Percentiles rank a stretch among this genome's conserved stretches.
phyloP scores from a whole-genome alignment of 805 yeast genomes.

The Kurtzmaniella cleridarum region DNA sequence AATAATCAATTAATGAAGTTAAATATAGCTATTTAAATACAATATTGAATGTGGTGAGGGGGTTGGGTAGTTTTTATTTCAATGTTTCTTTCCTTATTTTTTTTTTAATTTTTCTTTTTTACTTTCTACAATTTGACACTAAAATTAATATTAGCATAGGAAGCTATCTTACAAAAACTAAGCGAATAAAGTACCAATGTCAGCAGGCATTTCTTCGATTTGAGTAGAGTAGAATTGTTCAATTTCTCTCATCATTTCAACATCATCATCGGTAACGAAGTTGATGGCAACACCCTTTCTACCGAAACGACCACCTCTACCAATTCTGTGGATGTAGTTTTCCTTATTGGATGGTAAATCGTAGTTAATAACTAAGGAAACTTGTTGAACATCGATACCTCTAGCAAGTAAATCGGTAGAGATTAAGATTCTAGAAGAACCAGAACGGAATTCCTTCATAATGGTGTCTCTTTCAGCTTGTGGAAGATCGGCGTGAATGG shows the following conservation, averaged over 20 bases:
- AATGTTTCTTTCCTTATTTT: not conserved
- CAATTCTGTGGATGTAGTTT: conserved; percentile 95
- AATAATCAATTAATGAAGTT: too few species aligned
- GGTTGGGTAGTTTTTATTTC: too few species aligned
- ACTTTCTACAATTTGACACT: not conserved
- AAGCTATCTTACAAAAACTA: conserved; percentile 12
- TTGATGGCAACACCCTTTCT: conserved; percentile 97
- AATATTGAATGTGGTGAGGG: too few species aligned
- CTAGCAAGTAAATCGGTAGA: conserved; percentile 96
- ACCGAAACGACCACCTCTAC: conserved; percentile 98
- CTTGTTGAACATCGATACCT: conserved; percentile 98
- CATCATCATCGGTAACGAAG: conserved; percentile 80
- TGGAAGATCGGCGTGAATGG: conserved; percentile 95
- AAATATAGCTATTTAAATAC: too few species aligned
- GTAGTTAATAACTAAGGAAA: conserved; percentile 89
- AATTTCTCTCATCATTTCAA: conserved; percentile 69
- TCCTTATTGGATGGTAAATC: conserved; percentile 88
- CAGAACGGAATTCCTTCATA: conserved; percentile 94
- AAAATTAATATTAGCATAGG: too few species aligned
- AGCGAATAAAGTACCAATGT: conserved; percentile 47
- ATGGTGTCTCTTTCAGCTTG: conserved; percentile 89
- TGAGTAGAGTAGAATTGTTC: conserved; percentile 87
- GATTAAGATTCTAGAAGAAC: conserved; percentile 87
- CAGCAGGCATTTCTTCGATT: conserved; percentile 90
- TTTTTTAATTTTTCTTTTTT: not conserved